phyloP scores from a whole-genome alignment of 768 basidiomycete species.

The Leucogyrophana mollusca region DNA sequence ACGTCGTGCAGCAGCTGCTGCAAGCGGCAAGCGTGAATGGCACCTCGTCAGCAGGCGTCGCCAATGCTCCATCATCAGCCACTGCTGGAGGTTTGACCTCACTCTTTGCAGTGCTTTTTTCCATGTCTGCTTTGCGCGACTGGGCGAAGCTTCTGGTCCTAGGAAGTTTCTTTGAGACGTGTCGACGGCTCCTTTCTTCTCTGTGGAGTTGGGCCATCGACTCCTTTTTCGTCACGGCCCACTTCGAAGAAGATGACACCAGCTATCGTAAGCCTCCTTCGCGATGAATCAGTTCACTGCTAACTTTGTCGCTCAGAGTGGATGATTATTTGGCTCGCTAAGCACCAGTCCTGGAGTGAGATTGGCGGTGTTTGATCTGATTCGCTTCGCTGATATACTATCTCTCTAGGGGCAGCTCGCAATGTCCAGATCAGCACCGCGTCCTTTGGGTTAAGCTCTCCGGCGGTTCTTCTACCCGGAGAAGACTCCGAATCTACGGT shows the following conservation, averaged over 20 bases:
- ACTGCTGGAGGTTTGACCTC: constrained; percentile 28
- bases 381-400: neutral
- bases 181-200: constrained; percentile 44
- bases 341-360: constrained; percentile 59
- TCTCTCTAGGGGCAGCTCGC: constrained; percentile 36
- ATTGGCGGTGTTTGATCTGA: neutral
- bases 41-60: constrained; percentile 5
- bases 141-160: constrained; percentile 64
- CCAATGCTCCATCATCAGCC: constrained; percentile 13
- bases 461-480: constrained; percentile 24
- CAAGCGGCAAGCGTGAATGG: constrained; percentile 12
- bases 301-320: constrained; percentile 43
- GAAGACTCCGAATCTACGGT: constrained; percentile 19
- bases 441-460: constrained; percentile 34
- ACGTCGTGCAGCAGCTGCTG: constrained; percentile 27
- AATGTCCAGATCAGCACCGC: constrained; percentile 51
- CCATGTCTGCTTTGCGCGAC: constrained; percentile 55
- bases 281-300: neutral
- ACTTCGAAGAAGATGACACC: constrained; percentile 57
- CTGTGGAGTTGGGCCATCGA: constrained; percentile 44
- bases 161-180: constrained; percentile 60
- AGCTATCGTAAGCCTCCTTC: constrained; percentile 46
- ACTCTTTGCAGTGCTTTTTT: constrained; percentile 44
- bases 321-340: constrained; percentile 70
- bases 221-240: constrained; percentile 62